These are phyloP conservation scores for Solanum hybrid DNA, from an alignment of 305 asterid species.

Conservation along the genomic window DNA sequence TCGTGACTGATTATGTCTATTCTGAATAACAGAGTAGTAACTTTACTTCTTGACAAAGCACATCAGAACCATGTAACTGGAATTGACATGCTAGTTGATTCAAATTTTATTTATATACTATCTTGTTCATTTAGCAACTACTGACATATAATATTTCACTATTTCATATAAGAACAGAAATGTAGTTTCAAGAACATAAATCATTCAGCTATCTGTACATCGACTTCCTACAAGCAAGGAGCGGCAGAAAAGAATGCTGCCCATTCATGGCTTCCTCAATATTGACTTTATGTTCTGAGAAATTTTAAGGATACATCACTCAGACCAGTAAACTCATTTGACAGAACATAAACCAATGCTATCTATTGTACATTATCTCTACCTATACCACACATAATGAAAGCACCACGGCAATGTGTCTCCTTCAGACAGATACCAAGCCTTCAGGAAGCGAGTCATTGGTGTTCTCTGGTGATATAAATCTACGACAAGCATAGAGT, in stretches of 20 bases:
- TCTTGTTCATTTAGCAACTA: background rate
- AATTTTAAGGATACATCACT: background rate
- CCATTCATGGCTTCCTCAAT: background rate
- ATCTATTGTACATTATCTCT: background rate
- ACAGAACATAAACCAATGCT: background rate
- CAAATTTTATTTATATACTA: background rate
- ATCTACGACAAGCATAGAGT: slow-evolving; percentile 51
- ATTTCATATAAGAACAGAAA: background rate
- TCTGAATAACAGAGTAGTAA: background rate
- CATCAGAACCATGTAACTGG: background rate
- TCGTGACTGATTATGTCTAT: background rate
- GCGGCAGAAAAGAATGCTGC: background rate
- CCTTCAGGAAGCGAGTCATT: slow-evolving; percentile 40
- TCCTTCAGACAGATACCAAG: slow-evolving; percentile 30
- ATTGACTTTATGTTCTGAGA: background rate
- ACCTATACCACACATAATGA: background rate
- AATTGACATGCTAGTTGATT: background rate
- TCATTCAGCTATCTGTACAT: background rate
- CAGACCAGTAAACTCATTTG: background rate
- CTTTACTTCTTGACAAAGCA: background rate
- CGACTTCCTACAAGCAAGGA: background rate
- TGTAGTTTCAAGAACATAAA: background rate
- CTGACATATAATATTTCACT: background rate
- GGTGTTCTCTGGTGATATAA: slow-evolving; percentile 26
- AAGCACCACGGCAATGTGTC: background rate